Conservation (phyloP, 768 basidiomycete species). For the Leccinum disarticulatum region DNA sequence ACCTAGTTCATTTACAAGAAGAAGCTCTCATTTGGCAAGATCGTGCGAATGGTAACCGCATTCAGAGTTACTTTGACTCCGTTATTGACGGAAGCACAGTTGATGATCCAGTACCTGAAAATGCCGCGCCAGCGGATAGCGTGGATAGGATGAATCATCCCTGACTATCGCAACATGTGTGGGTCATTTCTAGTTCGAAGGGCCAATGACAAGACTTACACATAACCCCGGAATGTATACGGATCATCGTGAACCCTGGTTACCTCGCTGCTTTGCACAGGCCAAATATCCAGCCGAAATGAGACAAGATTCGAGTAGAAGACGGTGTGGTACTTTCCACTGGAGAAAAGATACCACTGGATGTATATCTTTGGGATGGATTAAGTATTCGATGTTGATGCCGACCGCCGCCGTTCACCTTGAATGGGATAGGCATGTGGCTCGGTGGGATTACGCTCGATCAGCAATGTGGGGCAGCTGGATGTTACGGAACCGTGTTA, state of each 20-base stretch:
- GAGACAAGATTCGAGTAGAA: not conserved
- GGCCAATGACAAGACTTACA: not conserved
- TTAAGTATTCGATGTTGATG: not conserved
- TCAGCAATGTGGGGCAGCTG: constrained; percentile 1
- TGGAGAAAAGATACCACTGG: not conserved
- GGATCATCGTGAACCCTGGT: constrained; percentile 48
- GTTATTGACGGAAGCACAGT: not conserved
- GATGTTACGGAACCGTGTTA: constrained; percentile 52
- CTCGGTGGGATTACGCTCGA: not conserved
- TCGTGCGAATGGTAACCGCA: not conserved
- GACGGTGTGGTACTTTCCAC: not conserved
- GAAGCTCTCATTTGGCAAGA: not conserved
- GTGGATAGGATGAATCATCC: not conserved
- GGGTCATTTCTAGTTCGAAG: not conserved
- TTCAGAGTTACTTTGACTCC: not conserved
- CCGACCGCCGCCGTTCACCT: not conserved
- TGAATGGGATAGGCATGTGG: not conserved
- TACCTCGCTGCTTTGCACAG: constrained; percentile 48
- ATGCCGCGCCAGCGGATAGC: not conserved
- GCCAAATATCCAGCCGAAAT: constrained; percentile 52
- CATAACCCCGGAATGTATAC: constrained; percentile 56
- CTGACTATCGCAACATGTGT: constrained; percentile 3
- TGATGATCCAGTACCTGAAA: not conserved
- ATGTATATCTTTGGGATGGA: constrained; percentile 1
- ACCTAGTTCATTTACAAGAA: constrained; percentile 5